A percentile compares a stretch with the other conserved stretches of the same genome.
phyloP scores from a whole-genome alignment of 495 filamentous ascomycete species.

The Aspergillus saccharolyticus region DNA sequence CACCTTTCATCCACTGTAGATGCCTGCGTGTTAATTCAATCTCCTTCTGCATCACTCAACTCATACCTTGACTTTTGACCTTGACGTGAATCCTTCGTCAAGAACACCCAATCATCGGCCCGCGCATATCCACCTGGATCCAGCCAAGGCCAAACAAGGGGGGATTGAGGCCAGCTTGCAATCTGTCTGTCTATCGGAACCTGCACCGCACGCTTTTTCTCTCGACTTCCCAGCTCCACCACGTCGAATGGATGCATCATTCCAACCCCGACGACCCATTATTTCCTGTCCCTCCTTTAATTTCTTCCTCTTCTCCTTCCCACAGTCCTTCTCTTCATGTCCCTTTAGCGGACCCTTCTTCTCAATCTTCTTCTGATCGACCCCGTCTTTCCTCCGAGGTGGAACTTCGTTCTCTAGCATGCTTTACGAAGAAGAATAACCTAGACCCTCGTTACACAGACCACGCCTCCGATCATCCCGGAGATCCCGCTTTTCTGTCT shows the following conservation, averaged over 20 bases:
- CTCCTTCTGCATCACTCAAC: neutral
- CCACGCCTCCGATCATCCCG: constrained; percentile 5
- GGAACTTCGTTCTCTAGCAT: constrained; percentile 19
- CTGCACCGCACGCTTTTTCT: constrained; percentile 24
- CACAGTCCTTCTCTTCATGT: constrained; percentile 10
- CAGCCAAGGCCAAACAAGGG: constrained; percentile 8
- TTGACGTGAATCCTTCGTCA: neutral
- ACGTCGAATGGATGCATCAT: constrained; percentile 10
- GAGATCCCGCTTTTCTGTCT: constrained; percentile 1
- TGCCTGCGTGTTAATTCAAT: neutral
- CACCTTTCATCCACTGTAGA: neutral
- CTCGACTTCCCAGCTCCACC: constrained; percentile 16
- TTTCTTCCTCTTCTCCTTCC: constrained; percentile 5
- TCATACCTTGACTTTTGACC: no score
- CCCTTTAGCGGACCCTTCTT: constrained; percentile 6
- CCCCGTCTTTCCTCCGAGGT: constrained; percentile 11
- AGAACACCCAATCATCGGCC: constrained; percentile 1
- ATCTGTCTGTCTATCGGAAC: neutral
- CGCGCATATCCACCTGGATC: constrained; percentile 9
- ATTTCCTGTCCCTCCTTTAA: constrained; percentile 1
- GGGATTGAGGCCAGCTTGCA: constrained; percentile 25
- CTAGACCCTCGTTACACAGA: constrained; percentile 4
- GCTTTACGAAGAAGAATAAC: constrained; percentile 9
- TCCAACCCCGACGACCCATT: neutral
- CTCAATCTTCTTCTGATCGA: constrained; percentile 6